A percentile compares a stretch with the other conserved stretches of the same genome.
Conservation (phyloP, 1,284 basidiomycete genomes). For the Ceratobasidium sp. region DNA sequence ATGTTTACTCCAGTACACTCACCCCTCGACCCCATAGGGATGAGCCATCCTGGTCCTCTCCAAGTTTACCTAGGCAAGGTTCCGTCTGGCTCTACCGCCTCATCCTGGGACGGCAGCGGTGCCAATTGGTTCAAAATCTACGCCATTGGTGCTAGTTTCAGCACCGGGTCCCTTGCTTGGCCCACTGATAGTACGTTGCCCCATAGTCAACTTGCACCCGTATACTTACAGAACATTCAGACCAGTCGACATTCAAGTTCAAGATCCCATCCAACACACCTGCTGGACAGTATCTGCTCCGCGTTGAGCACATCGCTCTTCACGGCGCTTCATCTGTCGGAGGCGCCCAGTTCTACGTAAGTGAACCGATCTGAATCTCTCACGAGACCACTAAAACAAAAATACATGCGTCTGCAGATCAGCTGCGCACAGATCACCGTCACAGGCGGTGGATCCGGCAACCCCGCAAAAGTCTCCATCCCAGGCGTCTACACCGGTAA, state of each 20-base stretch:
- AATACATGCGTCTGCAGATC: slow-evolving; percentile 44
- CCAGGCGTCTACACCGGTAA: slow-evolving; percentile 53
- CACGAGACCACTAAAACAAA: too few relatives aligned
- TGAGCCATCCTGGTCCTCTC: slow-evolving; percentile 57
- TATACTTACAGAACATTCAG: neutral
- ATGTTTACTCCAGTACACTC: neutral
- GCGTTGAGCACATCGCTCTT: slow-evolving; percentile 57
- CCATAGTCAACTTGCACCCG: neutral
- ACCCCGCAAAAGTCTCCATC: slow-evolving; percentile 54
- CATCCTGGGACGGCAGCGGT: slow-evolving; percentile 57
- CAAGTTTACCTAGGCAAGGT: slow-evolving; percentile 56
- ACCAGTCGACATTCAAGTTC: slow-evolving; percentile 47
- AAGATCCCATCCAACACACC: slow-evolving; percentile 54
- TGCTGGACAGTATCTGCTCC: slow-evolving; percentile 54
- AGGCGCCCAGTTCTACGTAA: slow-evolving; percentile 52
- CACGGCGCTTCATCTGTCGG: slow-evolving; percentile 48
- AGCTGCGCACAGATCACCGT: slow-evolving; percentile 55
- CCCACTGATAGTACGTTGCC: neutral
- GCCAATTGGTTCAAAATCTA: slow-evolving; percentile 58
- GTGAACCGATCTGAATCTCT: neutral
- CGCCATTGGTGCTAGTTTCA: neutral
- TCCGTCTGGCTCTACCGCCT: slow-evolving; percentile 48
- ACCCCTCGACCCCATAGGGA: slow-evolving; percentile 44
- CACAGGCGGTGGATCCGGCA: slow-evolving; percentile 53
- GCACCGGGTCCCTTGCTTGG: neutral